phyloP scores from a whole-genome alignment of 305 asterid genomes.

The Plantago coronopus region DNA sequence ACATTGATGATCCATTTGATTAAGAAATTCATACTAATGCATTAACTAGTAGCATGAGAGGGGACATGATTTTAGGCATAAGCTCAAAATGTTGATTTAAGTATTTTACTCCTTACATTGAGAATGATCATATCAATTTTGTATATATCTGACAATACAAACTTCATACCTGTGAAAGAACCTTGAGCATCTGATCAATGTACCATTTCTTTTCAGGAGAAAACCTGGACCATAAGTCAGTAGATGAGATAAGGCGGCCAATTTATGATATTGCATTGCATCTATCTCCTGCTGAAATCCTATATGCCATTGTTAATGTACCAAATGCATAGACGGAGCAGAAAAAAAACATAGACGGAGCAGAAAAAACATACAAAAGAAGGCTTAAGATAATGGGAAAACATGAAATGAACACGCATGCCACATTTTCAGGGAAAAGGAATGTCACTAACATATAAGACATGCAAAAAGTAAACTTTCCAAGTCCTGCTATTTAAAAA shows the following conservation, averaged over 20 bases:
- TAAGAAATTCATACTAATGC: neutral
- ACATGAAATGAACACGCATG: too few relatives aligned
- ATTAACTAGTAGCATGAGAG: neutral
- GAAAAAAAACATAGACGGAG: too few relatives aligned
- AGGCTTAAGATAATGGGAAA: too few relatives aligned
- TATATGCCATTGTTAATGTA: too few relatives aligned
- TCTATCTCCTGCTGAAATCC: too few relatives aligned
- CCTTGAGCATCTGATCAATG: conserved; percentile 97
- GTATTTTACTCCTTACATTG: neutral
- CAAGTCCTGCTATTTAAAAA: neutral
- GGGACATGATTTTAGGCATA: neutral
- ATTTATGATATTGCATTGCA: neutral
- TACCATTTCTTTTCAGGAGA: conserved; percentile 96
- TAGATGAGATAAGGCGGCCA: conserved; percentile 27
- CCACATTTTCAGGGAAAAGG: too few relatives aligned
- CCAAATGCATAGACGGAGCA: too few relatives aligned
- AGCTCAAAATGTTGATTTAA: neutral
- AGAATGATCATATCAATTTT: neutral
- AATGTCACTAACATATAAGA: too few relatives aligned
- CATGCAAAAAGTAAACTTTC: too few relatives aligned
- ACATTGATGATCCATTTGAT: neutral
- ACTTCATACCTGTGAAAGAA: conserved; percentile 75
- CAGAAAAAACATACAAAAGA: too few relatives aligned
- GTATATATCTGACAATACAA: conserved; percentile 14
- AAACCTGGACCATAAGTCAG: conserved; percentile 60